Percentiles rank a stretch among this genome's conserved stretches.
These are phyloP conservation scores for Dendrobium nobile DNA, from an alignment of 106 monocot species.

Conservation along the genomic window DNA sequence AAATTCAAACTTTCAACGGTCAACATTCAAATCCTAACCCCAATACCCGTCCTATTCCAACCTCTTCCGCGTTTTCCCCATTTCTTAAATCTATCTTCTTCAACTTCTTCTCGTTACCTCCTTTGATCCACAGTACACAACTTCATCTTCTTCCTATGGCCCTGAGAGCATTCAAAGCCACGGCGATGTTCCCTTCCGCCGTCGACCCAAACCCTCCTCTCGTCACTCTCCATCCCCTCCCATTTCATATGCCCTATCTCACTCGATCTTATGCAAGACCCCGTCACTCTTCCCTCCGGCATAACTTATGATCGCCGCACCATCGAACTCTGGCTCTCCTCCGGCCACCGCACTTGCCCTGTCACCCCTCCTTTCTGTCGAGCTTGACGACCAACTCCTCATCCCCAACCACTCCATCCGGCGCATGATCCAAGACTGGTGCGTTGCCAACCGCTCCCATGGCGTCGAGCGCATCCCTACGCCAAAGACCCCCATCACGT, in stretches of 20 bases:
- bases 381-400: background rate
- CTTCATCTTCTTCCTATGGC: background rate
- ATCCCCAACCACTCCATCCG: constrained; percentile 53
- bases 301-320: constrained; percentile 42
- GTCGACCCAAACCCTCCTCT: background rate
- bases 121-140: background rate
- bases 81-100: background rate
- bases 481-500: constrained; percentile 24
- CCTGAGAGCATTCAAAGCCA: background rate
- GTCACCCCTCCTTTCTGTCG: constrained; percentile 12
- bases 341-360: constrained; percentile 27
- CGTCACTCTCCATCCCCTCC: constrained; percentile 14
- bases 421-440: constrained; percentile 56
- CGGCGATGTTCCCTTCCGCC: background rate
- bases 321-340: constrained; percentile 40
- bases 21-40: background rate
- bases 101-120: background rate
- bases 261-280: constrained; percentile 42
- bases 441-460: constrained; percentile 31
- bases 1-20: background rate
- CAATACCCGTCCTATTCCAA: background rate
- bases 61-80: background rate
- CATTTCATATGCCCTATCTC: constrained; percentile 45
- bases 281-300: constrained; percentile 33
- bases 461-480: constrained; percentile 47